phyloP scores from a whole-genome alignment of 2,329 filamentous ascomycete species.

The Colletotrichum endophyticum region DNA sequence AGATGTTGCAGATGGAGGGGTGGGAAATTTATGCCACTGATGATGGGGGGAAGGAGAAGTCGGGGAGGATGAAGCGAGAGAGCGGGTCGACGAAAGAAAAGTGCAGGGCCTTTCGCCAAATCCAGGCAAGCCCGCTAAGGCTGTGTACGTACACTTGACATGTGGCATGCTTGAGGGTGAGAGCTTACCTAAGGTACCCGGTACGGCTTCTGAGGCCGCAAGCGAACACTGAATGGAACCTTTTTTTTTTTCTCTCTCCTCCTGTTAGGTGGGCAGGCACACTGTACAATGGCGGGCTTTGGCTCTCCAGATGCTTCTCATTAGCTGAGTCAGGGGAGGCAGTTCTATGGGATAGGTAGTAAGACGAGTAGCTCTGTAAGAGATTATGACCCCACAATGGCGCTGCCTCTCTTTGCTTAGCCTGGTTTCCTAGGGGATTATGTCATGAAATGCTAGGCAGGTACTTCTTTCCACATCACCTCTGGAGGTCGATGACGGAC shows the following conservation, averaged over 20 bases:
- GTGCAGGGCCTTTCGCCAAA: slow-evolving; percentile 6
- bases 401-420: background rate
- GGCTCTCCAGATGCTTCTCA: background rate
- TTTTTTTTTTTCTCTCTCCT: background rate
- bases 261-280: background rate
- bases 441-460: slow-evolving; percentile 3
- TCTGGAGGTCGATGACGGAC: background rate
- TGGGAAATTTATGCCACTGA: slow-evolving; percentile 14
- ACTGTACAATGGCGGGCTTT: background rate
- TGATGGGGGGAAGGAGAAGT: slow-evolving; percentile 16
- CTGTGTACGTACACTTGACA: background rate
- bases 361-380: background rate
- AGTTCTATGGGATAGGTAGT: background rate
- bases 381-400: background rate
- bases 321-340: background rate
- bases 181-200: background rate
- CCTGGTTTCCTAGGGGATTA: background rate
- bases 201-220: background rate
- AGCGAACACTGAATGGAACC: background rate
- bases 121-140: background rate
- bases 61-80: slow-evolving; percentile 14
- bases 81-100: slow-evolving; percentile 21
- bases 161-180: background rate
- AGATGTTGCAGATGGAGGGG: slow-evolving; percentile 16
- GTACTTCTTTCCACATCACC: background rate